Conservation (phyloP, 257 asterid species). For the Solanum dulcamara region DNA sequence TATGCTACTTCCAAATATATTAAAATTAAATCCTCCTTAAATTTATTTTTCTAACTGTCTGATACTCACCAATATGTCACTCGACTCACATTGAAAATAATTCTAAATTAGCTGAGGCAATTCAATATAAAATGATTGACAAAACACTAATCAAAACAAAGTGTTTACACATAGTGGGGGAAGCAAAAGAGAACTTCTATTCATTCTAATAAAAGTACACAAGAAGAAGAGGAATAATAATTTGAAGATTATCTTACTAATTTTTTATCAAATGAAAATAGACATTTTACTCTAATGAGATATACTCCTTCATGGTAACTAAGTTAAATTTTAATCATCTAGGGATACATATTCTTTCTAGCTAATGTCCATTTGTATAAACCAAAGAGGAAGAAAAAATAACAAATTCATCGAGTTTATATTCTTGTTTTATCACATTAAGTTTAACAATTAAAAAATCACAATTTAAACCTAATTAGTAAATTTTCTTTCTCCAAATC, state of each 20-base stretch:
- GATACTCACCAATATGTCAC: background rate
- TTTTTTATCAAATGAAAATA: background rate
- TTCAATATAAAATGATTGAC: background rate
- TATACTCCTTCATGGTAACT: background rate
- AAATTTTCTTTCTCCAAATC: background rate
- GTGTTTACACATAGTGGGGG: background rate
- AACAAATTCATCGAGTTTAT: background rate
- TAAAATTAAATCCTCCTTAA: background rate
- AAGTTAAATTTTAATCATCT: background rate
- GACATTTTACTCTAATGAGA: background rate
- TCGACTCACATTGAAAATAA: background rate
- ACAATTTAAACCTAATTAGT: background rate
- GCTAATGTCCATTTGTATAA: background rate
- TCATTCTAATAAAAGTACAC: background rate
- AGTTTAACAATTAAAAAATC: background rate
- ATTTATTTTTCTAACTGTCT: background rate
- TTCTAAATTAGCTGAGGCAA: background rate
- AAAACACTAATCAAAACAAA: background rate
- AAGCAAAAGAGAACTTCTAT: background rate
- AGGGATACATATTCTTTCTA: background rate
- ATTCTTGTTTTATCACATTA: background rate
- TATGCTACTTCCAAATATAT: background rate
- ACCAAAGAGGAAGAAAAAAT: background rate
- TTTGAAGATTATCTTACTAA: background rate
- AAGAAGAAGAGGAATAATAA: background rate